Conservation (phyloP, 371 early-diverging fungal species). For the Mortierella sp. region DNA sequence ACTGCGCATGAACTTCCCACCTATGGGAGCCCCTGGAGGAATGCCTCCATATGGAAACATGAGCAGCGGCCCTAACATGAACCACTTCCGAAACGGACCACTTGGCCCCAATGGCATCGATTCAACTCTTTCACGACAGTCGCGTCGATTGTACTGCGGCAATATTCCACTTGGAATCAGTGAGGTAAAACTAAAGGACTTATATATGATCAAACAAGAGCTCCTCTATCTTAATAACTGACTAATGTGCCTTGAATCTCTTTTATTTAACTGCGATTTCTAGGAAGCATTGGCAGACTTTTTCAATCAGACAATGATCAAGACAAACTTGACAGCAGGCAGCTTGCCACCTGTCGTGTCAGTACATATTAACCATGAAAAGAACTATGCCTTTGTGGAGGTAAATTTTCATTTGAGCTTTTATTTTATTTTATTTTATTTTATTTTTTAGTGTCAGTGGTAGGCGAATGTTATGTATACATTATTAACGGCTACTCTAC, state of each 20-base stretch:
- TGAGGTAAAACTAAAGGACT: slow-evolving; percentile 61
- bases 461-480: background rate
- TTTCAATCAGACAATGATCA: slow-evolving; percentile 88
- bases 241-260: too few species aligned
- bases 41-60: slow-evolving; percentile 40
- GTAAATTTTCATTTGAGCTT: slow-evolving; percentile 49
- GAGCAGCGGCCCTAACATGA: slow-evolving; percentile 26
- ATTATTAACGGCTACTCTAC: background rate
- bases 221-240: too few species aligned
- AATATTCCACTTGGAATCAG: slow-evolving; percentile 87
- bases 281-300: slow-evolving; percentile 81
- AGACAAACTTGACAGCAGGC: slow-evolving; percentile 70
- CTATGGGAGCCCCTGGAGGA: slow-evolving; percentile 35
- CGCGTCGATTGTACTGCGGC: slow-evolving; percentile 91
- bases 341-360: slow-evolving; percentile 75
- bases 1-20: slow-evolving; percentile 46
- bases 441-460: background rate
- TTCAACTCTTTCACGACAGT: slow-evolving; percentile 69
- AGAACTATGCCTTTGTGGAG: slow-evolving; percentile 96
- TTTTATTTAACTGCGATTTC: background rate
- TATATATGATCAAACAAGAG: too few species aligned
- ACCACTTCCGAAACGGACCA: slow-evolving; percentile 49
- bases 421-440: background rate
- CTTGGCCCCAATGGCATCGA: slow-evolving; percentile 52
- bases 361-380: slow-evolving; percentile 91